Conservation (phyloP, 768 basidiomycete species). For the Rhizopogon rudus region DNA sequence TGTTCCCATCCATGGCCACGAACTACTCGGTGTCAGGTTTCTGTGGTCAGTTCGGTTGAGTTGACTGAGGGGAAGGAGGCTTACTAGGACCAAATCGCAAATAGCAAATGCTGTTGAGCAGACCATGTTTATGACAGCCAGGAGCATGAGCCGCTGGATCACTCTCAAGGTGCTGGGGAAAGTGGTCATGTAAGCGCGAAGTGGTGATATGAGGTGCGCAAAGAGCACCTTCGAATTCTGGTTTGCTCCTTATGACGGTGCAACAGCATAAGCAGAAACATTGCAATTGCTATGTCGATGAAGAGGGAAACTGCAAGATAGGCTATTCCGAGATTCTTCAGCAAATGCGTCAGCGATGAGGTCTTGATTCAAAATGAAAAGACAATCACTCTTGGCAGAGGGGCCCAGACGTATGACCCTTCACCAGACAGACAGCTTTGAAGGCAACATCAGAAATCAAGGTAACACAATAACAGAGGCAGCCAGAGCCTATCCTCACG, state of each 20-base stretch:
- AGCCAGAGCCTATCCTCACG: background rate
- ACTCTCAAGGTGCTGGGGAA: background rate
- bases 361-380: background rate
- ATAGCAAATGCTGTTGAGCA: background rate
- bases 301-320: background rate
- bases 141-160: background rate
- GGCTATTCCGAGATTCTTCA: background rate
- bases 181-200: background rate
- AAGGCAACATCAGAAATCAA: background rate
- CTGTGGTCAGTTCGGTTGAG: background rate
- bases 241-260: background rate
- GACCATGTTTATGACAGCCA: background rate
- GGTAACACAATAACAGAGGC: background rate
- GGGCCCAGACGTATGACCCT: background rate
- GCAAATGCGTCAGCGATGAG: background rate
- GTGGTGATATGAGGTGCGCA: background rate
- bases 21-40: background rate
- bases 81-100: background rate
- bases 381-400: background rate
- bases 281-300: background rate
- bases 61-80: background rate
- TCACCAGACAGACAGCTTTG: background rate
- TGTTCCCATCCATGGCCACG: no score
- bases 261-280: background rate
- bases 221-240: background rate